Conservation (phyloP, 371 early-diverging fungal species). For the Phascolomyces articulosus region DNA sequence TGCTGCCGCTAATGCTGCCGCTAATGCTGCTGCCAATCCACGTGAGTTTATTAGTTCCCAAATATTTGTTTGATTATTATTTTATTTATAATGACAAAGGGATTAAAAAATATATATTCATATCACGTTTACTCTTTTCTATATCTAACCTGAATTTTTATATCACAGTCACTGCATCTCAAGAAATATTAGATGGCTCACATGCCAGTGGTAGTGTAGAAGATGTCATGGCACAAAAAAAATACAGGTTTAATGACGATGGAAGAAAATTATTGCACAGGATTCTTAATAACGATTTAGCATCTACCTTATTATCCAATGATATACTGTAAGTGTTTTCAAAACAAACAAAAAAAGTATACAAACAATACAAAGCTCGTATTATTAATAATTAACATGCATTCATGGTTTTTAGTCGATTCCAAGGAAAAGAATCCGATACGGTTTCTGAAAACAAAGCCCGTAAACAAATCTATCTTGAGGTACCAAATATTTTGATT, state of each 20-base stretch:
- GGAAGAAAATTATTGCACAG: conserved; percentile 35
- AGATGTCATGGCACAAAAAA: conserved; percentile 7
- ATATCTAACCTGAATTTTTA: too few relatives aligned
- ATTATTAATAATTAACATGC: too few relatives aligned
- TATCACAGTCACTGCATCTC: neutral
- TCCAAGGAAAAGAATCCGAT: neutral
- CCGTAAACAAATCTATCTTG: conserved; percentile 5
- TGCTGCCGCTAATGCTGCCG: neutral
- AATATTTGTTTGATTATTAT: too few relatives aligned
- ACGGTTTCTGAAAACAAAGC: neutral
- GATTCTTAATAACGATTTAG: conserved; percentile 40
- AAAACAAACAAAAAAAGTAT: too few relatives aligned
- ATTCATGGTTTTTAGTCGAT: neutral
- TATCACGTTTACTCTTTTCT: too few relatives aligned
- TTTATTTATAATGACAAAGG: too few relatives aligned
- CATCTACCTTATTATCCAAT: conserved; percentile 27
- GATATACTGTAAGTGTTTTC: conserved; percentile 38
- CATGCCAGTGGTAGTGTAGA: neutral
- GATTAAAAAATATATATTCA: too few relatives aligned
- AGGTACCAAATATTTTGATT: too few relatives aligned
- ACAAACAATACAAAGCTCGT: too few relatives aligned
- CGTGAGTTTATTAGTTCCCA: too few relatives aligned
- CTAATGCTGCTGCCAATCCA: conserved; percentile 5
- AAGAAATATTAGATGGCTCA: neutral
- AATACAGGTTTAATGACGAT: conserved; percentile 43